Evolutionary conservation across 1,284 basidiomycete genomes (phyloP), one percentile per base, ranked within the genome.

Genomic region (Lignosus rhinocerotis): DNA sequence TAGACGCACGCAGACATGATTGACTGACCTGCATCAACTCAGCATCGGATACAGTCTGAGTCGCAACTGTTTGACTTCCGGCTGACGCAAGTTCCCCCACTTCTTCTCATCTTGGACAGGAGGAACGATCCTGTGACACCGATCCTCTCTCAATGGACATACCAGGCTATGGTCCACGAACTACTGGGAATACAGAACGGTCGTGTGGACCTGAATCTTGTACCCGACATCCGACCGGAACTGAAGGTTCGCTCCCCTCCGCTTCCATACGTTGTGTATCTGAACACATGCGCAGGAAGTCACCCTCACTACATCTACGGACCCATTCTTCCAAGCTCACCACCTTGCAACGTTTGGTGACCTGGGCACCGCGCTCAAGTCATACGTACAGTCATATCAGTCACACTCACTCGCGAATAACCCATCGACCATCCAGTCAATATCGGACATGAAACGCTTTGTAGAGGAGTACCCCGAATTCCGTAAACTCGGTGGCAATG

Each of bases 81-180:
- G 45, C 75, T 83, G 51, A 90, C 88, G 3, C 89, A 92, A 74
- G 82, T 89, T 9, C 81, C 89, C 1, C 90, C 92, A 10, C 69
- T 92, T 42, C 75, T 93, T 17, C 80, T 93, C 51, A 90, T 92
- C 63, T 79, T 93, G 56, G 97, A 99, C 76, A 84, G 97, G 56
- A 80, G 96, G 62, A 98, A 98, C 74, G 97, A 99, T 71, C 97
- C 97, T 2, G 94, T 99, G 14, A 99, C 97, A 0, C 97, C 97
- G 3, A 76, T 99, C n/a, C 80, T 99, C 31, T 93, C 93, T 1
- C 97, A 98, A 73, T 99, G 97, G 97, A 99, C 97, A 12, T 99
- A 99, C 75, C 96, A 99, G 73, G 97, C 97, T 1, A 98, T 99
- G 96, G 96, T 98, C 0, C 97, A 99, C 69, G 97, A 99, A 72